Evolutionary conservation across 2,329 filamentous ascomycete species (phyloP), one percentile per base, ranked within the genome.

Genomic region (Amylocarpus encephaloides): DNA sequence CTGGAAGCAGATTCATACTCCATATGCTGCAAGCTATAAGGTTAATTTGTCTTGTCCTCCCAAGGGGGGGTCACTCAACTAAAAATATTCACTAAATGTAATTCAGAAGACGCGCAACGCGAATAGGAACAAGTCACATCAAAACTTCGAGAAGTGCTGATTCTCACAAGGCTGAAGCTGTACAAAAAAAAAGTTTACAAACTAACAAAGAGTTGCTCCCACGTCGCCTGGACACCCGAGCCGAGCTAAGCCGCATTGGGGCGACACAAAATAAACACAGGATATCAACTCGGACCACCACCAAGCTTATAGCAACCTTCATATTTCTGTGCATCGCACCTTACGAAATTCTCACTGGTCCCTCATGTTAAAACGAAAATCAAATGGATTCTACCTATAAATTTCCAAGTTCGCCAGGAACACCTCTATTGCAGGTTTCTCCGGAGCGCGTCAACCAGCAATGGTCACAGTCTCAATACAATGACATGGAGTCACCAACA

Each of bases 371-470:
- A n/a, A 40, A 33, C 34, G 9, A 47, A 19, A 40, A 35, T 22
- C 40, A 34, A 10, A 76, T 76, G 73, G 72, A 74, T 56, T 53
- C 59, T 51, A 66, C 63, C 55, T 68, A 70, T 61, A 78, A 75
- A 65, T 75, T 73, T 59, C 70, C 74, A 53, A 75, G 74, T 60
- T 78, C 79, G 54, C 73, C 78, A 35, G 74, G 73, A 53, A 73
- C 74, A 56, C 78, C 83, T 46, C 72, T 86, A 43, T 78, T 80
- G 56, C 71, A 76, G 33, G 71, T 78, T 46, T 83, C 83, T 16
- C 80, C 82, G 9, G 82, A 85, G 60, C 81, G 82, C 61, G 73
- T 78, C 51, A 84, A 85, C 63, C 71, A 74, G 56, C 70, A 67
- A 53, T 60, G 70, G 53, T 19, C 53, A 5, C 52, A 54, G 35